Base-by-base conservation (phyloP, 2,329 filamentous ascomycete genomes). In the Xylariaceae sp. region DNA sequence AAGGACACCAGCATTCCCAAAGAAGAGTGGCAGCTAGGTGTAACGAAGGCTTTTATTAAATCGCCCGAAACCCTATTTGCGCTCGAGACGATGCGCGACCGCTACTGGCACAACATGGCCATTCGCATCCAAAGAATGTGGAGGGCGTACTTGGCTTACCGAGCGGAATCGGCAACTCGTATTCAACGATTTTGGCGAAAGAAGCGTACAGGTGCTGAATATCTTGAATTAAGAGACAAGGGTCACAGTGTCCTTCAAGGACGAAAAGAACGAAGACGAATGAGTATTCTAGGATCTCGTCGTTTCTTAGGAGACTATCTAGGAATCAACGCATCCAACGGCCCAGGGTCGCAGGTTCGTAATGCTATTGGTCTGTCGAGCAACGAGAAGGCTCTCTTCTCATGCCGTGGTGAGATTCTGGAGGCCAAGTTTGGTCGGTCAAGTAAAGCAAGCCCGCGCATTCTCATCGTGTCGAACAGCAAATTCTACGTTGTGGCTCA, bases 51-150 rank as follows among this genome's bases (percentile, higher is more conserved):
- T 4, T 99, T 99, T 66, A 96, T 99, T 76, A 97, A 99, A 73
- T 92, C 94, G 0, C 94, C 94, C 0, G 94, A 99, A 72, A 99
- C 94, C 0, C 76, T 99, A 2, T 99, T 99, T 66, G 94, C 94
- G 2, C 77, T 99, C 11, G 94, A 99, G 71, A 92, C 95, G 52
- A 97, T 99, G 93, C 84, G 94, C 67, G 94, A 99, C 69, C 82
- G 90, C 51, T 99, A 97, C 73, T 97, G 93, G 93, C 93, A 97
- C 72, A 99, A 97, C 73, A 97, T 99, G 94, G 94, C 94, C 3
- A 96, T 93, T 54, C 85, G 94, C 53, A 97, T 99, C 54, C 94
- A 99, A 74, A 84, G 94, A 61, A 94, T 96, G 66, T 99, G 94
- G 94, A 84, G 94, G 63, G 96, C 95, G 47, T 97, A 97, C 66